These are phyloP conservation scores for Auricularia cornea DNA, from an alignment of 768 basidiomycete species.

Conservation along the genomic window DNA sequence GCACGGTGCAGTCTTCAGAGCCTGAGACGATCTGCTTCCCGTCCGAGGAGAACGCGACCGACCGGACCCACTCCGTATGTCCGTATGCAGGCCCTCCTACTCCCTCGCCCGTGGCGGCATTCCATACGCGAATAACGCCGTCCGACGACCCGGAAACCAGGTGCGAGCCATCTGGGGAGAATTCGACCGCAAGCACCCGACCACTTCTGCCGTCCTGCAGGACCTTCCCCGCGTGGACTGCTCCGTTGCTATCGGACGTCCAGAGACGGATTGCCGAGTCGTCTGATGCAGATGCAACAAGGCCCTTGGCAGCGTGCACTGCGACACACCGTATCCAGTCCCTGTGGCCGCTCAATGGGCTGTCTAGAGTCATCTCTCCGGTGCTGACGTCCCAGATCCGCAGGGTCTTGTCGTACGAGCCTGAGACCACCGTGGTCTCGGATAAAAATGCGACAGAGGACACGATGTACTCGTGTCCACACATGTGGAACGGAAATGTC, in stretches of 20 bases:
- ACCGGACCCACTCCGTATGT: slow-evolving; percentile 15
- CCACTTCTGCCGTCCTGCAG: not conserved
- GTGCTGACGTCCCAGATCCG: not conserved
- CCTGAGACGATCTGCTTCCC: slow-evolving; percentile 26
- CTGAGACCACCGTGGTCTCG: slow-evolving; percentile 3
- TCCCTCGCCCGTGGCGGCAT: slow-evolving; percentile 13
- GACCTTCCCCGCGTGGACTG: not conserved
- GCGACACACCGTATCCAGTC: slow-evolving; percentile 4
- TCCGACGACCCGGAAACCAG: slow-evolving; percentile 26
- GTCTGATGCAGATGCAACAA: slow-evolving; percentile 13
- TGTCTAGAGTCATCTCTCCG: not conserved
- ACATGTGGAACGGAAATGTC: not conserved
- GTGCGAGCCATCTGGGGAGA: slow-evolving; percentile 18
- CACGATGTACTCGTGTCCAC: not conserved
- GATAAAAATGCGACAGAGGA: slow-evolving; percentile 7
- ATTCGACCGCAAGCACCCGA: slow-evolving; percentile 7
- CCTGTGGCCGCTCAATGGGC: slow-evolving; percentile 1
- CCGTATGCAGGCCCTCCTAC: slow-evolving; percentile 12
- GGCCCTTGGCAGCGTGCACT: slow-evolving; percentile 6
- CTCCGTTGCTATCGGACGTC: slow-evolving; percentile 5
- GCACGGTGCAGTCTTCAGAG: slow-evolving; percentile 19
- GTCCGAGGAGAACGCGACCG: slow-evolving; percentile 22
- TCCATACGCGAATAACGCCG: slow-evolving; percentile 21
- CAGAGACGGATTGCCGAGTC: slow-evolving; percentile 10
- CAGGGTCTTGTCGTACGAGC: slow-evolving; percentile 5